Conservation (phyloP, 441 rosid species). For the Gossypium gossypioides region DNA sequence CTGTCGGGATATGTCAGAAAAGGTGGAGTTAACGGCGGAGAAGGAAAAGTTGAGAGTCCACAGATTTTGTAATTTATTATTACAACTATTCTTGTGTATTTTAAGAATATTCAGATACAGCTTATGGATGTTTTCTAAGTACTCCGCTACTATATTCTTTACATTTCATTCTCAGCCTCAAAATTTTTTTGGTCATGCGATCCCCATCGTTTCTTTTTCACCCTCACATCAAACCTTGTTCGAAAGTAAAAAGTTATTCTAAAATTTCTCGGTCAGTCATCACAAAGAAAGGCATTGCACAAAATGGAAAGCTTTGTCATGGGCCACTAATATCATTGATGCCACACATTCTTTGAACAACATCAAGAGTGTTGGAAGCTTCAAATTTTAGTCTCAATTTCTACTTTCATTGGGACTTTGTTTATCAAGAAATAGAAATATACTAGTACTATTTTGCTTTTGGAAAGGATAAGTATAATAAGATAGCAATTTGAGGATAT, state of each 20-base stretch:
- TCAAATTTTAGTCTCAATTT: no score
- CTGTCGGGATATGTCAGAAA: slow-evolving; percentile 7
- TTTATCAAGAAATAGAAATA: no score
- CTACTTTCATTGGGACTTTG: no score
- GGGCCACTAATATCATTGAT: background rate
- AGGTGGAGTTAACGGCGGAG: slow-evolving; percentile 18
- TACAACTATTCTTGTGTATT: slow-evolving; percentile 5
- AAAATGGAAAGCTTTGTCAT: background rate
- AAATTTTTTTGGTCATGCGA: background rate
- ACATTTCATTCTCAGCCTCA: background rate
- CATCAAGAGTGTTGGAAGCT: background rate
- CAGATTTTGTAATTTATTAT: slow-evolving; percentile 17
- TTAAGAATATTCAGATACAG: slow-evolving; percentile 16
- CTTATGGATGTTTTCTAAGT: background rate
- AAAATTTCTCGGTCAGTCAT: background rate
- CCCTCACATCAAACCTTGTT: background rate
- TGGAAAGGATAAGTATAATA: slow-evolving; percentile 5
- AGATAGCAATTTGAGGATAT: background rate
- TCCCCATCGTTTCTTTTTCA: background rate
- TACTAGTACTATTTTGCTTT: background rate
- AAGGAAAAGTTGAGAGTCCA: background rate
- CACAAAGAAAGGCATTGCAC: background rate
- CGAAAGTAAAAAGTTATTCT: background rate
- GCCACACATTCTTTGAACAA: background rate
- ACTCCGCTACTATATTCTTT: background rate